Evolutionary conservation across 208 protist genomes (phyloP).

Genomic region (Porcisia hertigi): DNA sequence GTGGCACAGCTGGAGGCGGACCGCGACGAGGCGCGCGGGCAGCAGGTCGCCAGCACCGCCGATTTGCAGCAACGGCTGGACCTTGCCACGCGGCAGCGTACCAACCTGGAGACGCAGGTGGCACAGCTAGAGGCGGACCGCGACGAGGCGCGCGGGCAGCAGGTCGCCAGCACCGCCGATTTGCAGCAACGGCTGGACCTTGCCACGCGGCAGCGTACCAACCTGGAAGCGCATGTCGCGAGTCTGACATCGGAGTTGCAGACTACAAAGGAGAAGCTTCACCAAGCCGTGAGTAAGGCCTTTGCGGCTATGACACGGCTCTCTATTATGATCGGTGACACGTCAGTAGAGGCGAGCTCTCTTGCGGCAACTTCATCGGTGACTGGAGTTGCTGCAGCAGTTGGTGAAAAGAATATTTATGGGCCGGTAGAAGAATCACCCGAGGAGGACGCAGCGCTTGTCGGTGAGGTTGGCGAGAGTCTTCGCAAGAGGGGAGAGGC

Average conservation of each 20-base stretch:
- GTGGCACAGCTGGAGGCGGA: slow-evolving; percentile 18
- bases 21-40: slow-evolving; percentile 23
- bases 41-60: slow-evolving; percentile 12
- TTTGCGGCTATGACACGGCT: slow-evolving; percentile 5
- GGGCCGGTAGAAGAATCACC: not conserved
- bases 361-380: not conserved
- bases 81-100: slow-evolving; percentile 9
- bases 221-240: slow-evolving; percentile 2
- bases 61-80: slow-evolving; percentile 31
- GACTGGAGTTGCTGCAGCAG: not conserved
- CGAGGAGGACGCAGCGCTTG: not conserved
- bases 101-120: slow-evolving; percentile 6
- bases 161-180: not conserved
- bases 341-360: not conserved
- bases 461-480: slow-evolving; percentile 14
- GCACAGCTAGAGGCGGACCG: slow-evolving; percentile 2
- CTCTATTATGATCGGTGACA: not conserved
- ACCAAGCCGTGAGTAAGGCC: slow-evolving; percentile 4
- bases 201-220: not conserved
- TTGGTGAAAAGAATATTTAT: not conserved
- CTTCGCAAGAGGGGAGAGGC: slow-evolving; percentile 16
- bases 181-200: not conserved
- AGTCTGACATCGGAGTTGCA: not conserved
- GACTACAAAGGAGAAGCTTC: slow-evolving; percentile 12
- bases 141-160: not conserved